Percentiles rank a stretch among this genome's conserved stretches.
These are phyloP conservation scores for Macrolepiota dolichaula DNA, from an alignment of 768 basidiomycete genomes.

Conservation along the genomic window DNA sequence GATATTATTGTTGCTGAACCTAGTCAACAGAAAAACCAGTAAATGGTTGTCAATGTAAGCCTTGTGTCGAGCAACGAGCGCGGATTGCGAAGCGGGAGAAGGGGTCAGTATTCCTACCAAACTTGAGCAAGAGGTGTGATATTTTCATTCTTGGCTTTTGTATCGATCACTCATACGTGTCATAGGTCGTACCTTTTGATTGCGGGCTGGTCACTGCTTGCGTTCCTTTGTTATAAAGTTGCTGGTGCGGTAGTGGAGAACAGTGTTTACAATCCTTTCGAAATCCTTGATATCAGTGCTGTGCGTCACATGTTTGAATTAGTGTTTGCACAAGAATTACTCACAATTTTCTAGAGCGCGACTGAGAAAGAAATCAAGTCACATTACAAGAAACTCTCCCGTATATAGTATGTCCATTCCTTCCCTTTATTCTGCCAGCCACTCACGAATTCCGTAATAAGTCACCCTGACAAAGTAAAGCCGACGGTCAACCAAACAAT, in stretches of 20 bases:
- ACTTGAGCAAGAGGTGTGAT: conserved; percentile 48
- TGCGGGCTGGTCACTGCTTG: conserved; percentile 74
- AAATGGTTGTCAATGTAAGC: conserved; percentile 58
- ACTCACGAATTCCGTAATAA: conserved; percentile 25
- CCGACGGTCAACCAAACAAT: conserved; percentile 78
- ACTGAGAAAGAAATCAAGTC: conserved; percentile 93
- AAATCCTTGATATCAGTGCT: conserved; percentile 76
- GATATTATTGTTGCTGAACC: background rate
- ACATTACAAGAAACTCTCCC: conserved; percentile 89
- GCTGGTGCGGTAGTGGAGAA: conserved; percentile 53
- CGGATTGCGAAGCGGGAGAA: conserved; percentile 36
- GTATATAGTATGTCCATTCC: conserved; percentile 61
- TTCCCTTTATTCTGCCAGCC: background rate
- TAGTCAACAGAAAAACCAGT: conserved; percentile 23
- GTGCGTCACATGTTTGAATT: conserved; percentile 37
- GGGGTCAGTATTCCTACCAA: conserved; percentile 47
- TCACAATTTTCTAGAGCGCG: conserved; percentile 40
- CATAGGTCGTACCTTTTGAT: conserved; percentile 57
- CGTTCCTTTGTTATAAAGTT: conserved; percentile 63
- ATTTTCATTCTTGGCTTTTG: background rate
- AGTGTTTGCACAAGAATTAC: background rate
- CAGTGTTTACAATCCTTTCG: conserved; percentile 90
- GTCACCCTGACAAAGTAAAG: conserved; percentile 96
- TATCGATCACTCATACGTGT: conserved; percentile 3
- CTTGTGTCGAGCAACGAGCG: conserved; percentile 55